Evolutionary conservation across 2,329 filamentous ascomycete species (phyloP), one percentile per base, ranked within the genome.

Genomic region (Cercospora citrullina): DNA sequence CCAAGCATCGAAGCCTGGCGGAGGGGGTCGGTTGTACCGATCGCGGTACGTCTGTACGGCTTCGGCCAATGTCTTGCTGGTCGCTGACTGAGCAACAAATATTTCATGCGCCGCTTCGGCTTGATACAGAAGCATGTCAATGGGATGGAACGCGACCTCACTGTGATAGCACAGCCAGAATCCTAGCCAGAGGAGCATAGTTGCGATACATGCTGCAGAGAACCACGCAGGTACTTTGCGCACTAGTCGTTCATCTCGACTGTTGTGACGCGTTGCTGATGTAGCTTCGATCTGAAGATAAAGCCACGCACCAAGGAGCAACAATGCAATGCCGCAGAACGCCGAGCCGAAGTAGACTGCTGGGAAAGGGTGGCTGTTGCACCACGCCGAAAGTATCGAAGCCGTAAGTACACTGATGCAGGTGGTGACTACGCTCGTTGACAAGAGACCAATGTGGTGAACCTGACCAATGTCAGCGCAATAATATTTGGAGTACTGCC

Each of bases 1-100:
- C 87, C 87, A 89, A 66, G 82, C 79, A 69, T 88, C 85, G 70
- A 89, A 89, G 12, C 84, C 83, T 9, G 87, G 87, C 28, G 87
- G 87, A 1, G 87, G 87, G 68, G 84, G 80, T 63, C 84, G 82
- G 2, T 79, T 75, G 72, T 89, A 87, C 69, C 85, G 82, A 60
- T 78, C 75, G 53, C 79, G 81, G 74, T 89, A 89, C 45, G 84
- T 80, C 21, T 76, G 69, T 6, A 86, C 83, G 28, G 86, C 86
- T 67, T 84, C 81, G 33, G 77, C 73, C 1, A 89, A 76, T 10
- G 78, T 84, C 16, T 76, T 79, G 73, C 85, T 87, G 45, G 75
- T 75, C 26, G 80, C 79, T 10, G 85, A 83, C 69, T 84, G 80
- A 12, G 78, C 77, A 9, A 81, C 70, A 77, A 85, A 89, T 4